Evolutionary conservation across 257 asterid genomes (phyloP).

Genomic region (Petrea volubilis): DNA sequence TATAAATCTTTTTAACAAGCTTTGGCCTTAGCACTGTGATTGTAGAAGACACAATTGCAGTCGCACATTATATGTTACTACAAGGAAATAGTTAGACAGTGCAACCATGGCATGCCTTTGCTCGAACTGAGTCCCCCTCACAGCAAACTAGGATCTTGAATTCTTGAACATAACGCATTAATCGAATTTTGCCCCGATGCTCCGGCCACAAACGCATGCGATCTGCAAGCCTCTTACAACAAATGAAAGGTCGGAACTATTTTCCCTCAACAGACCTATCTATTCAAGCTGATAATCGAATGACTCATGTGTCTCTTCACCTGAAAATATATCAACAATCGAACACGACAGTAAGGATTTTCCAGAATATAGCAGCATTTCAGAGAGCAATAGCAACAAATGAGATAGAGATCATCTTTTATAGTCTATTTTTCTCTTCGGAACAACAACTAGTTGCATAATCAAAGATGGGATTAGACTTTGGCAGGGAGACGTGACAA

Average conservation of each 20-base stretch:
- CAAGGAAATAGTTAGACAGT: slow-evolving; percentile 20
- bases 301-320: slow-evolving; percentile 11
- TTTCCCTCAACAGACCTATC: slow-evolving; percentile 1
- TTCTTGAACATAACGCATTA: not conserved
- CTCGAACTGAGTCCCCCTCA: not conserved
- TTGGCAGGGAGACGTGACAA: not conserved
- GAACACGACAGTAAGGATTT: slow-evolving; percentile 1
- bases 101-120: not conserved
- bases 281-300: slow-evolving; percentile 4
- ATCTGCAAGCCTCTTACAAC: slow-evolving; percentile 14
- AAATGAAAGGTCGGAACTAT: slow-evolving; percentile 16
- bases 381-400: not conserved
- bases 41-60: not conserved
- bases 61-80: slow-evolving; percentile 19
- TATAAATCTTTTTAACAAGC: slow-evolving; percentile 9
- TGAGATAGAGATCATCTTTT: not conserved
- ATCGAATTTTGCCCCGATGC: slow-evolving; percentile 6
- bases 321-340: slow-evolving; percentile 7
- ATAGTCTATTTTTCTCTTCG: too few species aligned
- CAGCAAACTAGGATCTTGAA: not conserved
- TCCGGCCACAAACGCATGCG: not conserved
- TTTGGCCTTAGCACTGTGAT: not conserved
- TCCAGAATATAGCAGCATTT: not conserved
- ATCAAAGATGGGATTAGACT: not conserved
- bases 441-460: too few species aligned